Evolutionary conservation across 192 early-diverging fungal genomes (phyloP).

Genomic region (Entophlyctis luteolus): DNA sequence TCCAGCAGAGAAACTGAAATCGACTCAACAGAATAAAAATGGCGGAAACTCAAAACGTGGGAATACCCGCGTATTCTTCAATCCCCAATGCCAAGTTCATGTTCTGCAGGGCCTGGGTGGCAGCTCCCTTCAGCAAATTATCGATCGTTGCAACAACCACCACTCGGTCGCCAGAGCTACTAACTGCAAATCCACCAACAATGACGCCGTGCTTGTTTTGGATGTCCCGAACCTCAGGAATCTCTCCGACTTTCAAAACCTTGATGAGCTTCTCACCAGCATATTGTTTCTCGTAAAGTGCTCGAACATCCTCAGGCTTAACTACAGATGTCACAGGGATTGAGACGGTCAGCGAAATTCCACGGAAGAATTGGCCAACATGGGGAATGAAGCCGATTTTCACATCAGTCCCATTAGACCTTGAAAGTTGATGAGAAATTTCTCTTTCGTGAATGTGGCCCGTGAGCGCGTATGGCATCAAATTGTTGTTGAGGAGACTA

Average conservation of each 20-base stretch:
- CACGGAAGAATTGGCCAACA: constrained; percentile 90
- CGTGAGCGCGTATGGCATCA: constrained; percentile 88
- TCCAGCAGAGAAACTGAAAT: too few species aligned
- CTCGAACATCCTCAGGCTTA: constrained; percentile 65
- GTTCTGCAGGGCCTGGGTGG: constrained; percentile 98
- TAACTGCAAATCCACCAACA: constrained; percentile 90
- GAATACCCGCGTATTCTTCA: constrained; percentile 89
- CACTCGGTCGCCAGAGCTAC: constrained; percentile 63
- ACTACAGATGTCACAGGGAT: constrained; percentile 78
- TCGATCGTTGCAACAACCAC: constrained; percentile 92
- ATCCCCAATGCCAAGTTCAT: constrained; percentile 89
- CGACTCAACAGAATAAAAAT: too few species aligned
- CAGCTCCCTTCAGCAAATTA: constrained; percentile 96
- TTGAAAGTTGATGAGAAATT: constrained; percentile 64
- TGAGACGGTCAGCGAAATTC: constrained; percentile 84
- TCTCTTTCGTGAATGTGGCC: constrained; percentile 97
- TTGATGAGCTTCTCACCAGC: constrained; percentile 75
- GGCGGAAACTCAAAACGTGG: too few species aligned
- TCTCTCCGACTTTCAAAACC: constrained; percentile 59
- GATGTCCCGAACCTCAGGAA: constrained; percentile 87
- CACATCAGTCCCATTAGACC: background rate
- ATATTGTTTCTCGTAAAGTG: constrained; percentile 71
- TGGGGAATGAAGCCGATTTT: constrained; percentile 82
- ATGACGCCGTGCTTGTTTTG: constrained; percentile 83
- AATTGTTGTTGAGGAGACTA: constrained; percentile 75